These are phyloP conservation scores for Solanum hybrid DNA, from an alignment of 305 asterid species.

Conservation along the genomic window DNA sequence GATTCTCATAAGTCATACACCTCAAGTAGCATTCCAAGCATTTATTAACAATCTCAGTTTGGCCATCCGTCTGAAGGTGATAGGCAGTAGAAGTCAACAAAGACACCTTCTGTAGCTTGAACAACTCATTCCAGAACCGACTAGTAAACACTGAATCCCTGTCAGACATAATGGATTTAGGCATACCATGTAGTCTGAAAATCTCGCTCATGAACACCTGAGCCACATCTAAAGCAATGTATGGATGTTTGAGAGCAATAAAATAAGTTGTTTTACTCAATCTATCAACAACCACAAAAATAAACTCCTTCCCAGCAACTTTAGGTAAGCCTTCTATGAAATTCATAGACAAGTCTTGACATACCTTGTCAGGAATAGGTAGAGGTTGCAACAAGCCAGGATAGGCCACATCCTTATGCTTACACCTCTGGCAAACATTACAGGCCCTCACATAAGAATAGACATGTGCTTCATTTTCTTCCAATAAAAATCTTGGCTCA, in stretches of 20 bases:
- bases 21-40: not conserved
- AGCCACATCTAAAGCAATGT: not conserved
- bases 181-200: not conserved
- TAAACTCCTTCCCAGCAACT: not conserved
- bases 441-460: not conserved
- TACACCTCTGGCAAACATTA: not conserved
- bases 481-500: too few species aligned
- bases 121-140: not conserved
- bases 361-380: not conserved
- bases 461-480: not conserved
- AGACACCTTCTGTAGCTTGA: not conserved
- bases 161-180: not conserved
- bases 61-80: not conserved
- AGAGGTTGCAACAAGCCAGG: not conserved
- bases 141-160: not conserved
- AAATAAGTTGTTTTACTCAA: not conserved
- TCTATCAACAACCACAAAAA: not conserved
- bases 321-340: not conserved
- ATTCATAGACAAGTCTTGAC: not conserved
- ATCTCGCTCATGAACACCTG: not conserved
- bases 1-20: not conserved
- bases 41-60: not conserved
- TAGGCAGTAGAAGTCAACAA: not conserved
- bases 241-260: not conserved
- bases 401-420: not conserved